These are phyloP conservation scores for Thelephora ganbajun DNA, from an alignment of 768 basidiomycete species.

Conservation along the genomic window DNA sequence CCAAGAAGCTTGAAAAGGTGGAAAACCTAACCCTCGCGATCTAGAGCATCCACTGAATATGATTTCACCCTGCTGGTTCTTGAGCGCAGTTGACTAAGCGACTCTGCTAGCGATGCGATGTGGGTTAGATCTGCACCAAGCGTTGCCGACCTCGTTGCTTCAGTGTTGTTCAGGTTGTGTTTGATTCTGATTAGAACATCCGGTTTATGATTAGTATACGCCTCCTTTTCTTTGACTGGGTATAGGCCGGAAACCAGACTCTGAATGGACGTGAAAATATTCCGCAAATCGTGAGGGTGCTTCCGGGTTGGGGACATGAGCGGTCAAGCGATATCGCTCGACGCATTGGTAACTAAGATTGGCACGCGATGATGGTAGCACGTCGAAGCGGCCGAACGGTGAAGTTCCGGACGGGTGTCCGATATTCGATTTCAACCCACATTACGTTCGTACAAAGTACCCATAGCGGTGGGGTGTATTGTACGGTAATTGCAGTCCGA, in stretches of 20 bases:
- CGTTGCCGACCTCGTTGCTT: conserved; percentile 25
- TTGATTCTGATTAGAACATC: conserved; percentile 58
- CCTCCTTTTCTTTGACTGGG: neutral
- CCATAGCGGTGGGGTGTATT: neutral
- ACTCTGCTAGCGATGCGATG: conserved; percentile 53
- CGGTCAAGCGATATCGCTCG: conserved; percentile 28
- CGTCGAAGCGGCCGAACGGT: conserved; percentile 3
- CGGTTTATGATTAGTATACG: conserved; percentile 13
- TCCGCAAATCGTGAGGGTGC: conserved; percentile 24
- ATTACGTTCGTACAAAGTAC: too few relatives aligned
- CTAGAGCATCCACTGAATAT: conserved; percentile 52
- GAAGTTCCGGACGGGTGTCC: too few relatives aligned
- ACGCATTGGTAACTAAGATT: neutral
- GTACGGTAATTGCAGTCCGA: neutral
- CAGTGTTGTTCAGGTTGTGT: conserved; percentile 42
- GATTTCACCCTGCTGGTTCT: conserved; percentile 31
- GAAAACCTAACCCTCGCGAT: conserved; percentile 61
- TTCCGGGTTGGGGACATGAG: conserved; percentile 26
- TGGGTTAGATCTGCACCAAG: conserved; percentile 48
- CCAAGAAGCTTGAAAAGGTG: conserved; percentile 7
- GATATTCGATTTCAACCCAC: too few relatives aligned
- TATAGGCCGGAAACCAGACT: conserved; percentile 8
- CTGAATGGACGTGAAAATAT: conserved; percentile 14
- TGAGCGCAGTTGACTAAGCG: conserved; percentile 51
- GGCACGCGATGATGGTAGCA: conserved; percentile 1